Base-by-base conservation (phyloP, 257 asterid species). In the Hygrophila difformis region DNA sequence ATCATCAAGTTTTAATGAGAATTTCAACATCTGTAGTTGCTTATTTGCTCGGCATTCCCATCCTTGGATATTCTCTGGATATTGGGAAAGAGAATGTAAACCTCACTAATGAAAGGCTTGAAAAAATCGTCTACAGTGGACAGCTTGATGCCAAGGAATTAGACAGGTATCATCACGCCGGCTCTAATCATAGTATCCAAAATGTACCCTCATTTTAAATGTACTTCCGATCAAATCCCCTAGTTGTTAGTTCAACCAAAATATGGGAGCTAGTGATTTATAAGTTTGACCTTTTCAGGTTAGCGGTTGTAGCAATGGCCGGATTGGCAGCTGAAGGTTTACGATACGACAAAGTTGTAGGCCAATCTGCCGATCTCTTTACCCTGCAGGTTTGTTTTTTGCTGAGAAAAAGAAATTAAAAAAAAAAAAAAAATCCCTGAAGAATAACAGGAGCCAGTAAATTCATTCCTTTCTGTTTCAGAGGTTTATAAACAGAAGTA, bases 251-350 rank as follows among this genome's bases (percentile, higher is more conserved):
- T n/a, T n/a, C n/a, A n/a, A n/a, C n/a, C n/a, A n/a, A n/a, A n/a
- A n/a, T n/a, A n/a, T n/a, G n/a, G n/a, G 31, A 3, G 31, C 7
- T 26, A 26, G 31, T 26, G 8, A 26, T 5, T 8, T 26, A 26
- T 26, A 26, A 26, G 31, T 3, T 26, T 26, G 31, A 3, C 8
- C 23, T 51, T 57, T 51, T 52, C 75, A 89, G 97, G 79, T 57
- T 89, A 47, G 97, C 96, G 33, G 93, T 81, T 17, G 91, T 89
- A 37, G 93, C 96, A 21, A 81, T 89, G 96, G 97, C 94, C 26
- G 96, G 97, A 43, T 66, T 88, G 28, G 97, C 97, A 28, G 96
- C 97, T 14, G 97, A 84, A 69, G 97, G 94, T 68, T 66, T 89
- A 45, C 77, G 79, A 57, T 89, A 76, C n/a, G 94, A 89, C 50